Evolutionary conservation across 2,329 filamentous ascomycete genomes (phyloP).

Genomic region (Albophoma yamanashiensis): DNA sequence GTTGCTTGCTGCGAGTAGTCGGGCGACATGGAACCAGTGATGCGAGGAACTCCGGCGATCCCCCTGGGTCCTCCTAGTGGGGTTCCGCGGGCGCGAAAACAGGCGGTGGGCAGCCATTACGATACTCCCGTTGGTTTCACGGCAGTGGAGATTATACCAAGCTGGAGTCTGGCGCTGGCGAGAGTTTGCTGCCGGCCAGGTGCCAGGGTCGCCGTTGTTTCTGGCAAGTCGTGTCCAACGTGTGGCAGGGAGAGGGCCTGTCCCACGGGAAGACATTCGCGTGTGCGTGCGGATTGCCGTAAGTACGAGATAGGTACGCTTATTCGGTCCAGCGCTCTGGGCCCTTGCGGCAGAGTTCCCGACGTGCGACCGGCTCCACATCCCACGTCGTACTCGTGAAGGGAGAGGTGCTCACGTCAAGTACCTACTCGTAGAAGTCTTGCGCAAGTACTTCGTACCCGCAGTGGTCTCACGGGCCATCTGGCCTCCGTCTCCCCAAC

Average conservation of each 20-base stretch:
- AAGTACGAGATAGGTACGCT: not conserved
- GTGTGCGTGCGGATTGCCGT: not conserved
- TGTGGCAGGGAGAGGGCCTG: not conserved
- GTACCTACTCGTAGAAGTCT: not conserved
- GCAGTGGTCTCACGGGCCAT: not conserved
- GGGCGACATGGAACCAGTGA: not conserved
- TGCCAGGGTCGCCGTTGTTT: not conserved
- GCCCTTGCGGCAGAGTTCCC: conserved; percentile 18
- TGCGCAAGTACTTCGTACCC: no score
- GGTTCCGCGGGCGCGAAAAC: not conserved
- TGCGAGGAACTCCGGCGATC: not conserved
- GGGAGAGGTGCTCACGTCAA: not conserved
- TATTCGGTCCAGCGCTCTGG: conserved; percentile 6
- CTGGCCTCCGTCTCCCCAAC: not conserved
- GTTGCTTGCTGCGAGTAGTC: not conserved
- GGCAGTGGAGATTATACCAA: not conserved
- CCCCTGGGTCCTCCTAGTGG: not conserved
- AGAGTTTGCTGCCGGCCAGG: not conserved
- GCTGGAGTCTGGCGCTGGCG: not conserved
- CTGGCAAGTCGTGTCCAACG: not conserved
- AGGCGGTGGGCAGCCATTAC: not conserved
- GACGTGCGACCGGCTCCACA: conserved; percentile 19
- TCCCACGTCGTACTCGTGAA: not conserved
- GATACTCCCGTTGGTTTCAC: not conserved
- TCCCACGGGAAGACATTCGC: not conserved